phyloP scores from a whole-genome alignment of 1,284 basidiomycete species.

The Rhodotorula glutinis region DNA sequence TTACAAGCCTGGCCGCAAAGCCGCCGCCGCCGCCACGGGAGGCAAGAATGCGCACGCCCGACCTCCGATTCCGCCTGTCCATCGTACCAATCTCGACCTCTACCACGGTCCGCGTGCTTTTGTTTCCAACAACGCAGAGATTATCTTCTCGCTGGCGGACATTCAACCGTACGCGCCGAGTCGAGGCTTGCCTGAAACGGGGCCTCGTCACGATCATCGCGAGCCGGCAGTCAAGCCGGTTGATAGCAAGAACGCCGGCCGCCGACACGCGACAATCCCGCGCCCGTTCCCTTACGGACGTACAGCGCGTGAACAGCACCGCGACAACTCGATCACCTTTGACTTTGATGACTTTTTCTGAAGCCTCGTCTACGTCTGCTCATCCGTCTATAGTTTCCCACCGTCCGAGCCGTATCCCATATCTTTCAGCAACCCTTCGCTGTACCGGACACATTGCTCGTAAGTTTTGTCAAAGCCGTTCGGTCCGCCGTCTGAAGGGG shows the following conservation, averaged over 20 bases:
- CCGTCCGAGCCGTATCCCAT: slow-evolving; percentile 23
- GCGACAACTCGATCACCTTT: background rate
- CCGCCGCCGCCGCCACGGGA: no score
- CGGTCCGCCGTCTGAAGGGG: slow-evolving; percentile 12
- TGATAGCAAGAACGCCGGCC: no score
- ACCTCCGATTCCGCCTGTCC: background rate
- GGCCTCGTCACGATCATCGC: no score
- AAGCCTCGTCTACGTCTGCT: no score
- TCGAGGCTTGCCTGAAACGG: no score
- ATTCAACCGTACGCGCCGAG: background rate
- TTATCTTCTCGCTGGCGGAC: background rate
- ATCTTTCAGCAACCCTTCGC: slow-evolving; percentile 33
- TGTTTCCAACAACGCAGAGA: no score
- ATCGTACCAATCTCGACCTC: no score
- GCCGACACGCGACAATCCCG: background rate
- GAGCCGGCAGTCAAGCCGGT: no score
- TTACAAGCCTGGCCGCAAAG: background rate
- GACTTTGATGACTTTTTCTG: slow-evolving; percentile 17
- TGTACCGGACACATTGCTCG: slow-evolving; percentile 37
- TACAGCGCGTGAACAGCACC: no score
- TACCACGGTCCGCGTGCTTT: background rate
- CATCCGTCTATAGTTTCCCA: slow-evolving; percentile 15
- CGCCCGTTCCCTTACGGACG: background rate
- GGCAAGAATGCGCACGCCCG: background rate
- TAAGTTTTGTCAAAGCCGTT: slow-evolving; percentile 41